These are phyloP conservation scores for Entomophthora muscae DNA, from an alignment of 371 early-diverging fungal genomes.

Conservation along the genomic window DNA sequence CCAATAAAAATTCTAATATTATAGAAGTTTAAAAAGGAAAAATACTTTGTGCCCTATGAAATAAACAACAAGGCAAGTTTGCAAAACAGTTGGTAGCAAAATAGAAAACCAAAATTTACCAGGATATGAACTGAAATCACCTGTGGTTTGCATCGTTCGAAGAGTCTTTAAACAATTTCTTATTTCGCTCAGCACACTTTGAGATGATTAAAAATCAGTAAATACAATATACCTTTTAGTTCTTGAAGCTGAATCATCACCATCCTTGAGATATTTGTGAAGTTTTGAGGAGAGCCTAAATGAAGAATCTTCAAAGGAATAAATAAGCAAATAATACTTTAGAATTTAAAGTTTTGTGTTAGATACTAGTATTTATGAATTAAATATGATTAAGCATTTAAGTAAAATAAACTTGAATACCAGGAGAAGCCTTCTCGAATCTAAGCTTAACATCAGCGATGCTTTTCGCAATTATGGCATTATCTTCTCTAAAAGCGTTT, in stretches of 20 bases:
- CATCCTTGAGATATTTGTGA: conserved; percentile 1
- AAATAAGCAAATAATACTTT: not conserved
- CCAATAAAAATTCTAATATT: not conserved
- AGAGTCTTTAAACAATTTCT: not conserved
- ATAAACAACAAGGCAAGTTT: not conserved
- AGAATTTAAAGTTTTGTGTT: not conserved
- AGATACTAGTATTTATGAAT: not conserved
- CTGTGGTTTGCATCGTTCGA: not conserved
- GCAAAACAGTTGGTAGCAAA: not conserved
- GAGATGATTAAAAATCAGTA: not conserved
- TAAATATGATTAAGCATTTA: not conserved
- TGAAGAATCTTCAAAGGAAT: not conserved
- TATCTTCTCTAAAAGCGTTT: not conserved
- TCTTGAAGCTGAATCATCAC: not conserved
- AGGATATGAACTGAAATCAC: not conserved
- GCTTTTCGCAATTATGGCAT: not conserved
- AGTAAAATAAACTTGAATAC: not conserved
- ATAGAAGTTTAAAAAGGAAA: not conserved
- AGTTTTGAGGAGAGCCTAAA: not conserved
- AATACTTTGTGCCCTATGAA: no score
- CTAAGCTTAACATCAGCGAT: not conserved
- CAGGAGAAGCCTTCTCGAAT: not conserved
- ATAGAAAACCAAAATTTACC: not conserved
- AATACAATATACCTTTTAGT: not conserved
- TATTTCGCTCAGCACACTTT: not conserved